Evolutionary conservation across 805 yeast species (phyloP), one percentile per base, ranked within the genome.

Genomic region (Saturnispora serradocipensis): DNA sequence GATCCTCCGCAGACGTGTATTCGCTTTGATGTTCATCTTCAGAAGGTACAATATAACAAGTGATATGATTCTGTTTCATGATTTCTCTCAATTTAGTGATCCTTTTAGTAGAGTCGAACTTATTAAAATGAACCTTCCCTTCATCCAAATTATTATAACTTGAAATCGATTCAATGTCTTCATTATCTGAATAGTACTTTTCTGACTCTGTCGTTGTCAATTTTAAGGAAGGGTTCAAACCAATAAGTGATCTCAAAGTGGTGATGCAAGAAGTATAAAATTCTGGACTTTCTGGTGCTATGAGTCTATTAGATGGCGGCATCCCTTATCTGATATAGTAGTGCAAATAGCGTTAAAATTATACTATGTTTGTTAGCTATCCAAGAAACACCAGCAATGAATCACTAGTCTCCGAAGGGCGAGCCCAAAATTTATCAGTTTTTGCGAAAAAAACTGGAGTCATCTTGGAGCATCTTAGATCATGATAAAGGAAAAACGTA

Each of bases 11-110:
- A 0, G 93, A 77, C 7, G 91, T 91, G 60, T 90, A 90, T 69
- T 91, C 99, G 27, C 90, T 81, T 66, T 86, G 91, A 66, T 91
- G 99, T 59, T 87, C 96, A 64, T 91, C 99, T 64, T 88, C 97
- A 40, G 95, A 82, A 2, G 74, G 74, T 8, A 80, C 66, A 46
- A 80, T 73, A 61, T 80, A 80, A n/a, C 76, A 77, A 3, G 74
- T 81, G 35, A 80, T 60, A 25, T 49, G 30, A 35, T 49, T 34
- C 11, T 9, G 64, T 16, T 61, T 66, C 85, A 80, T 80, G 24
- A 69, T 58, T 35, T 59, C 54, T 27, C 85, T 64, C 46, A 80
- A 61, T 16, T 61, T 61, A 1, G 39, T 50, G 43, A 80, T 65
- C 44, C 76, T 69, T 16, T 63, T 61, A 36, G 65, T 59, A 8